Evolutionary conservation across 495 filamentous ascomycete genomes (phyloP).

Genomic region (Podospora pseudoanserina): DNA sequence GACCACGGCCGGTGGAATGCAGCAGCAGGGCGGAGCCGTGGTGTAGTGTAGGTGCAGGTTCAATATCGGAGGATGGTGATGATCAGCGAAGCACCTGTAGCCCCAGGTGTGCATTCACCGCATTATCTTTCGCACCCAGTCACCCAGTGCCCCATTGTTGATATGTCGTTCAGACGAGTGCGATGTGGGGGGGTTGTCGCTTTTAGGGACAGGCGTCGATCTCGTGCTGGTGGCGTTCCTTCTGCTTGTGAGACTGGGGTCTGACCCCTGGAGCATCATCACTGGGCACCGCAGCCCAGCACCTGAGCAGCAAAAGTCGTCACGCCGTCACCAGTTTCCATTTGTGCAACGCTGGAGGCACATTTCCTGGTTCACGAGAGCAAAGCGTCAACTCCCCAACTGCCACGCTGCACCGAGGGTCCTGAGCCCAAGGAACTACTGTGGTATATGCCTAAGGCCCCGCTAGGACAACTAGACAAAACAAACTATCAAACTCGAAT

Average conservation of each 20-base stretch:
- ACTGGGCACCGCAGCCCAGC: neutral
- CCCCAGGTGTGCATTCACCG: neutral
- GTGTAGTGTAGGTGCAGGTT: neutral
- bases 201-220: conserved; percentile 1
- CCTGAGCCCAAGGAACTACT: neutral
- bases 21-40: too few relatives aligned
- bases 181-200: neutral
- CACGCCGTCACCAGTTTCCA: neutral
- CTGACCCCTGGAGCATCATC: conserved; percentile 5
- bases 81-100: neutral
- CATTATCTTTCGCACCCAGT: neutral
- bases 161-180: neutral
- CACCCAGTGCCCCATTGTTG: neutral
- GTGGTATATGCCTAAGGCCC: neutral
- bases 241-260: conserved; percentile 6
- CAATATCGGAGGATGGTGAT: neutral
- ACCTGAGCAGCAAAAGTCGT: neutral
- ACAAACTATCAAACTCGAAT: neutral
- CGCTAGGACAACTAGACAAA: neutral
- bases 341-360: neutral
- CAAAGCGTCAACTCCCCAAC: neutral
- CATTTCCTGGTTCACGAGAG: neutral
- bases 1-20: neutral
- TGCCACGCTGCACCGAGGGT: neutral
- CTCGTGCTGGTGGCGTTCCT: conserved; percentile 11